Percentiles rank a stretch among this genome's conserved stretches.
These are phyloP conservation scores for Cladorrhinum sp. DNA, from an alignment of 2,329 filamentous ascomycete genomes.

Conservation along the genomic window DNA sequence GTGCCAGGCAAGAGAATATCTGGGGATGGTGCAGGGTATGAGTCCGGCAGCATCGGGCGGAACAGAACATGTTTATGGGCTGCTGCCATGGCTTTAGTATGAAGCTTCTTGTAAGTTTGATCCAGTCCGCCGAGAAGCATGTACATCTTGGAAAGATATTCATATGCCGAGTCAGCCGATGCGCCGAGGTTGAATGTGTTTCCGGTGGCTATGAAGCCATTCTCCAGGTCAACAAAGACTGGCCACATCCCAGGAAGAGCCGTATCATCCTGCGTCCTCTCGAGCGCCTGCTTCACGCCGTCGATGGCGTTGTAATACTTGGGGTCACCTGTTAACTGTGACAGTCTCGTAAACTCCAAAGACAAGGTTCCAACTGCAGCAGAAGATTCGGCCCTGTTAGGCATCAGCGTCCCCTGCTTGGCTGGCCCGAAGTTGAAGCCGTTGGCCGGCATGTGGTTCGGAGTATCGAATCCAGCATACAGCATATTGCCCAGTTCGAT, in stretches of 20 bases:
- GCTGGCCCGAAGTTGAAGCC: conserved; percentile 44
- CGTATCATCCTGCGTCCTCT: conserved; percentile 63
- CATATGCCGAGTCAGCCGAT: conserved; percentile 51
- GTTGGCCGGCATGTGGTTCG: conserved; percentile 50
- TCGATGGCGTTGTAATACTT: conserved; percentile 71
- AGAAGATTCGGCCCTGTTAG: conserved; percentile 38
- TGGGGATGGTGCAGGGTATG: background rate
- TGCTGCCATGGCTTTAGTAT: conserved; percentile 59
- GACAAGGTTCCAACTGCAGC: conserved; percentile 62
- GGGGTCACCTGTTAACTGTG: conserved; percentile 67
- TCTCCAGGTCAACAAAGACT: conserved; percentile 58
- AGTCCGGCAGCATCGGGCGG: conserved; percentile 60
- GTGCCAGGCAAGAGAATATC: conserved; percentile 60
- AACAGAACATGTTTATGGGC: conserved; percentile 64
- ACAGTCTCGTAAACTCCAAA: conserved; percentile 71
- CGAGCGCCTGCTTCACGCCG: conserved; percentile 67
- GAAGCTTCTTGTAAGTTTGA: conserved; percentile 62
- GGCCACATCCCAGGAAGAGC: conserved; percentile 73
- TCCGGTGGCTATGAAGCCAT: conserved; percentile 42
- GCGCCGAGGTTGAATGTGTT: conserved; percentile 44
- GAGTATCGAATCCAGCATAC: conserved; percentile 53
- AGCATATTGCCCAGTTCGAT: conserved; percentile 53
- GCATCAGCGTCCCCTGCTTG: conserved; percentile 37
- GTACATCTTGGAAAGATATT: conserved; percentile 60
- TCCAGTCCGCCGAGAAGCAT: conserved; percentile 63